Percentiles rank a stretch among this genome's conserved stretches.
These are phyloP conservation scores for Colletotrichum aenigma DNA, from an alignment of 2,329 filamentous ascomycete genomes.

Conservation along the genomic window DNA sequence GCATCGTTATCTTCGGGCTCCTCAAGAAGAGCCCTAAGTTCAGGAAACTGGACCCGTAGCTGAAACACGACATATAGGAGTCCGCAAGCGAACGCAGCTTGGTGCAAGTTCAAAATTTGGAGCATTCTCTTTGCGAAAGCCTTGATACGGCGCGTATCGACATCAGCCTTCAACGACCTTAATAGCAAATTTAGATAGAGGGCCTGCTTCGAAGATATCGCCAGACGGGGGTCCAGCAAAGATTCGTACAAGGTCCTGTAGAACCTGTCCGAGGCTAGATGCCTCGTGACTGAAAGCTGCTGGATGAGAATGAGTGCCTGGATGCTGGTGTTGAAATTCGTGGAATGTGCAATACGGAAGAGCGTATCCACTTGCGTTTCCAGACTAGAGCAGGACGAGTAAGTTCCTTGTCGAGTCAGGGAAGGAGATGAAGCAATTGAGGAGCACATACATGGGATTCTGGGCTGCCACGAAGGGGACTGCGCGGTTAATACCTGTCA, in stretches of 20 bases:
- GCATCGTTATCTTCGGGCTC: conserved; percentile 76
- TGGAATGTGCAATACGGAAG: conserved; percentile 94
- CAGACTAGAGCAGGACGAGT: conserved; percentile 53
- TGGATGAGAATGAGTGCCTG: conserved; percentile 95
- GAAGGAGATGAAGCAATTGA: conserved; percentile 26
- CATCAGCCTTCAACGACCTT: conserved; percentile 84
- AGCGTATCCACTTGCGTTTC: conserved; percentile 91
- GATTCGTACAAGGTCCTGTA: conserved; percentile 97
- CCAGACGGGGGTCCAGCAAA: conserved; percentile 84
- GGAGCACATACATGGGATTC: conserved; percentile 65
- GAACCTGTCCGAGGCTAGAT: conserved; percentile 85
- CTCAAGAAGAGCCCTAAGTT: conserved; percentile 77
- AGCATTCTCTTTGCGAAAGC: conserved; percentile 94
- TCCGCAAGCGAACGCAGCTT: conserved; percentile 90
- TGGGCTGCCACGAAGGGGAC: conserved; percentile 90
- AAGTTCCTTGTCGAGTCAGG: background rate
- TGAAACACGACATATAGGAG: conserved; percentile 90
- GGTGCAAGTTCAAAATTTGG: conserved; percentile 85
- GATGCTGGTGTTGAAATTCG: conserved; percentile 98
- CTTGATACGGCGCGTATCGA: conserved; percentile 91
- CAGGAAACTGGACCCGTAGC: conserved; percentile 78
- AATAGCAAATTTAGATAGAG: conserved; percentile 94
- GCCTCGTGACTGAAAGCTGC: conserved; percentile 82
- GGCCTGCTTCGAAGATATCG: conserved; percentile 91
- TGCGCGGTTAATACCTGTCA: conserved; percentile 94